These are phyloP conservation scores for Beta lomatogona DNA, from an alignment of 179 eudicot genomes.

Conservation along the genomic window DNA sequence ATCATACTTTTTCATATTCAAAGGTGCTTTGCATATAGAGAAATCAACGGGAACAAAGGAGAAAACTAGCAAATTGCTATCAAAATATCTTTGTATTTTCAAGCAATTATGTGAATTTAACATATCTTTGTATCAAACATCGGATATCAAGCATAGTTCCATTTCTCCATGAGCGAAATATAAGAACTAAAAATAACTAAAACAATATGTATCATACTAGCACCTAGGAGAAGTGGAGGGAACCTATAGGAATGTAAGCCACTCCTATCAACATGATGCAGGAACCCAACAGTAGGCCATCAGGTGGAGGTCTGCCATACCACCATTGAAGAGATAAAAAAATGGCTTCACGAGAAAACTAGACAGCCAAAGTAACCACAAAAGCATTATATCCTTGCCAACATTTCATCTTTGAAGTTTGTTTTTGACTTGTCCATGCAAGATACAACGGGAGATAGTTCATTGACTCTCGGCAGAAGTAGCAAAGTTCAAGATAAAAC, in stretches of 20 bases:
- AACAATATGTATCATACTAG: slow-evolving; percentile 52
- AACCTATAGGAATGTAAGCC: slow-evolving; percentile 90
- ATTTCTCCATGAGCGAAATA: slow-evolving; percentile 6
- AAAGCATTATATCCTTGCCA: slow-evolving; percentile 90
- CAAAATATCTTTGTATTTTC: too few relatives aligned
- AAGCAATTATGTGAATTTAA: too few relatives aligned
- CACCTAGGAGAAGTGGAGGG: slow-evolving; percentile 86
- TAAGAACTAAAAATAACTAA: background rate
- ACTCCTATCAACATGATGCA: slow-evolving; percentile 82
- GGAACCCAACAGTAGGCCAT: slow-evolving; percentile 87
- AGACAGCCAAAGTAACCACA: slow-evolving; percentile 83
- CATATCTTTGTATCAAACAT: too few relatives aligned
- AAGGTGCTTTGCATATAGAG: too few relatives aligned
- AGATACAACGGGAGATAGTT: too few relatives aligned
- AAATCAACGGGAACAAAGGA: too few relatives aligned
- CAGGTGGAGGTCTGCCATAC: slow-evolving; percentile 94
- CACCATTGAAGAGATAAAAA: slow-evolving; percentile 99
- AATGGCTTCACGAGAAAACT: slow-evolving; percentile 95
- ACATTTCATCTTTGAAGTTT: too few relatives aligned
- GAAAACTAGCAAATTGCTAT: too few relatives aligned
- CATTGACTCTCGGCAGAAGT: slow-evolving; percentile 8
- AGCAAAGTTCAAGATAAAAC: too few relatives aligned
- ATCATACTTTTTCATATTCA: too few relatives aligned
- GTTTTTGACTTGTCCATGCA: slow-evolving; percentile 82
- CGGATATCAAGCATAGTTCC: too few relatives aligned